Percentiles rank a stretch among this genome's conserved stretches.
Conservation (phyloP, 169 alveolate species). For the Perkinsus olseni region DNA sequence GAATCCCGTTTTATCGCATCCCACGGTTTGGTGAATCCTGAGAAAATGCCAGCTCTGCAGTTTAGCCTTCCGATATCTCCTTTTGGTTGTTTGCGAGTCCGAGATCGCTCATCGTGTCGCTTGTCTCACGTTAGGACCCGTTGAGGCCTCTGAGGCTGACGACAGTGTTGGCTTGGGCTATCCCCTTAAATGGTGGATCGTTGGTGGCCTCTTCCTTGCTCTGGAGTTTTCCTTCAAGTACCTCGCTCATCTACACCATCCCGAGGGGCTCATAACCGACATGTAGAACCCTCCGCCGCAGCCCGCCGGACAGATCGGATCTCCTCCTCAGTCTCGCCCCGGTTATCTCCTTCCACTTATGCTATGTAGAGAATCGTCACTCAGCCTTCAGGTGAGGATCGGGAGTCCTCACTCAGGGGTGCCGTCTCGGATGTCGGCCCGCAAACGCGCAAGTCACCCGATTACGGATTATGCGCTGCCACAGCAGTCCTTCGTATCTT, state of each 20-base stretch:
- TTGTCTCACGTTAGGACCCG: not conserved
- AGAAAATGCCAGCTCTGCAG: too few species aligned
- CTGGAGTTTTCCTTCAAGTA: not conserved
- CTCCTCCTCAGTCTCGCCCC: not conserved
- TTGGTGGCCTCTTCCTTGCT: not conserved
- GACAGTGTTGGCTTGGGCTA: not conserved
- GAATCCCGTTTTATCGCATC: too few species aligned
- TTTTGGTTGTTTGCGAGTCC: too few species aligned
- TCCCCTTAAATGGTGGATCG: not conserved
- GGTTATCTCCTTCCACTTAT: not conserved
- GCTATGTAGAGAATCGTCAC: not conserved
- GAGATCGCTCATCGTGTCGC: not conserved
- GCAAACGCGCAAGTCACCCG: too few species aligned
- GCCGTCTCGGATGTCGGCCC: too few species aligned
- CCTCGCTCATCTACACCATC: not conserved
- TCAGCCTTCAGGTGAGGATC: not conserved
- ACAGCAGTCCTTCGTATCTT: not conserved
- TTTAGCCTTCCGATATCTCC: too few species aligned
- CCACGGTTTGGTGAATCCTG: too few species aligned
- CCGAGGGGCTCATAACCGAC: not conserved
- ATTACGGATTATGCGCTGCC: too few species aligned
- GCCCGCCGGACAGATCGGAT: not conserved
- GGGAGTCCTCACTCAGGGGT: too few species aligned
- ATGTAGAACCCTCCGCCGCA: not conserved
- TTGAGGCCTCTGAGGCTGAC: not conserved